Conservation (phyloP, 176 grass and related monocot species). For the Oryza rufipogon region DNA sequence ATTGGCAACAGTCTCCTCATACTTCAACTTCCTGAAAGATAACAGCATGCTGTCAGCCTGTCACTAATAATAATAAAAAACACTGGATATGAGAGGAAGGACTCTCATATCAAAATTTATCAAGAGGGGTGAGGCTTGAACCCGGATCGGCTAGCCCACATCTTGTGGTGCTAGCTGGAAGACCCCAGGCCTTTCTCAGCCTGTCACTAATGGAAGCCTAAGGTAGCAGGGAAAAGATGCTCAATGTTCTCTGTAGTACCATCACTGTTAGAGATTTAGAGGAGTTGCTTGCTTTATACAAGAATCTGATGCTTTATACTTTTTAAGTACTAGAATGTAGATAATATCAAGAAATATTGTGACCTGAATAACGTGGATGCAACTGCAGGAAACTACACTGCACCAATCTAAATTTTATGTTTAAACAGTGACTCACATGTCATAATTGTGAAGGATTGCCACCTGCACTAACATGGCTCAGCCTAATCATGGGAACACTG, state of each 20-base stretch:
- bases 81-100: too few species aligned
- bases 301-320: conserved; percentile 24
- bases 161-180: too few species aligned
- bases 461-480: neutral
- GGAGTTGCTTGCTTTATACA: neutral
- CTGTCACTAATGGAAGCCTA: conserved; percentile 16
- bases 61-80: neutral
- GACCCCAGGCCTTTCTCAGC: conserved; percentile 3
- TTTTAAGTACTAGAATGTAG: conserved; percentile 7
- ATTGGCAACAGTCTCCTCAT: conserved; percentile 82
- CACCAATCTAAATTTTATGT: neutral
- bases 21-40: conserved; percentile 79
- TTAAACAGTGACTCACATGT: neutral
- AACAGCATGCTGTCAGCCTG: conserved; percentile 34
- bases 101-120: too few species aligned
- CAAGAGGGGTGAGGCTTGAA: too few species aligned
- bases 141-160: too few species aligned
- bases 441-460: neutral
- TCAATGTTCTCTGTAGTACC: neutral
- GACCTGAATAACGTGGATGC: neutral
- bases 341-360: neutral
- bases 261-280: neutral
- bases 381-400: conserved; percentile 4
- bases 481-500: neutral
- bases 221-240: conserved; percentile 11